phyloP scores from a whole-genome alignment of 192 early-diverging fungal genomes.

The Rhizophagus clarus region DNA sequence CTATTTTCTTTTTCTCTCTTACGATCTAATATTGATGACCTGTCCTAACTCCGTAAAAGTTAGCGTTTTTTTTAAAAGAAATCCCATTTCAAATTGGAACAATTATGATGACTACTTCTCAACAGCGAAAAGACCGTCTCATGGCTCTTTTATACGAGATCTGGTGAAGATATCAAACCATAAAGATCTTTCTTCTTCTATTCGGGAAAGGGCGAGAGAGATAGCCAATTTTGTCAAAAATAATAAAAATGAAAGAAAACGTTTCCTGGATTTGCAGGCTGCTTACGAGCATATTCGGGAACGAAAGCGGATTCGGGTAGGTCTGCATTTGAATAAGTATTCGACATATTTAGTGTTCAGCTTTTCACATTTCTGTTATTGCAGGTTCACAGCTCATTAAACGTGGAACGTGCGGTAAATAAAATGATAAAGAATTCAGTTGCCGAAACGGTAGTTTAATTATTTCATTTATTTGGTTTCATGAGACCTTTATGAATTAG shows the following conservation, averaged over 20 bases:
- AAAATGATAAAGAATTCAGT: neutral
- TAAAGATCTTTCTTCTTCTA: neutral
- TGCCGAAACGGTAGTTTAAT: conserved; percentile 3
- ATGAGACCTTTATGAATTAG: neutral
- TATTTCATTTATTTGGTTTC: conserved; percentile 4
- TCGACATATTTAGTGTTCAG: neutral
- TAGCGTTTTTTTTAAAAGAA: neutral
- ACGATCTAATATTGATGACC: neutral
- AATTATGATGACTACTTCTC: neutral
- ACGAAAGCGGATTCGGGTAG: conserved; percentile 6
- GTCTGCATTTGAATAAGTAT: neutral
- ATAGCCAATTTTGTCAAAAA: neutral
- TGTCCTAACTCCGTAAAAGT: neutral
- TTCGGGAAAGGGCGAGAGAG: neutral
- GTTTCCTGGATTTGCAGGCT: conserved; percentile 3
- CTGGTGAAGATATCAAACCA: neutral
- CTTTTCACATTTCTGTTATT: conserved; percentile 1
- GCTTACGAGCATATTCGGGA: neutral
- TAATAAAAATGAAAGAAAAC: neutral
- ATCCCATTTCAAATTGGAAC: neutral
- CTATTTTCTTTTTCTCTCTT: too few species aligned
- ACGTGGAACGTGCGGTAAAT: neutral
- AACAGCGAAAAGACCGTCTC: conserved; percentile 6
- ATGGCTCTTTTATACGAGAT: conserved; percentile 11
- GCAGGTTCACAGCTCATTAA: conserved; percentile 5